Percentiles rank a stretch among this genome's conserved stretches.
phyloP scores from a whole-genome alignment of 2,329 filamentous ascomycete species.

The Coniochaeta ligniaria region DNA sequence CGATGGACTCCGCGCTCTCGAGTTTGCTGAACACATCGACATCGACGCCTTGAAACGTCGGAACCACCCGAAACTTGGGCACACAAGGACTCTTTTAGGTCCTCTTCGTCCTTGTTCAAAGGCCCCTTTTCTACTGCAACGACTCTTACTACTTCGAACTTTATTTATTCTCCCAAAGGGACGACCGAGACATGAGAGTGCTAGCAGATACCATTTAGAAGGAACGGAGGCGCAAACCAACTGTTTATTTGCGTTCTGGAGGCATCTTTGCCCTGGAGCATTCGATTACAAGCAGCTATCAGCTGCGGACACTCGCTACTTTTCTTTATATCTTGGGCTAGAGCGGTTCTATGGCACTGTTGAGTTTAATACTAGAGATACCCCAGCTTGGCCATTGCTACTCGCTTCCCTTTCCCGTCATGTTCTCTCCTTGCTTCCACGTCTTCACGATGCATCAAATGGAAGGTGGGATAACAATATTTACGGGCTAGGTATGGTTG shows the following conservation, averaged over 20 bases:
- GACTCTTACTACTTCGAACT: not conserved
- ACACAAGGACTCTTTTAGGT: not conserved
- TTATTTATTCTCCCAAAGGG: not conserved
- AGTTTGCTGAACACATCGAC: not conserved
- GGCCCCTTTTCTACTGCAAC: not conserved
- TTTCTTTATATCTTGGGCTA: not conserved
- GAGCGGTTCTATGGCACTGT: not conserved
- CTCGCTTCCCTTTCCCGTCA: conserved; percentile 3
- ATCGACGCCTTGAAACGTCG: not conserved
- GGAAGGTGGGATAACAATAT: not conserved
- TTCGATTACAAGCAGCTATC: not conserved
- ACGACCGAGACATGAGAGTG: not conserved
- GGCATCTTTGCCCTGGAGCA: not conserved
- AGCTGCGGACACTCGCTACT: not conserved
- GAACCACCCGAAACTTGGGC: not conserved
- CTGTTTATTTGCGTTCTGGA: not conserved
- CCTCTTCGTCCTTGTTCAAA: not conserved
- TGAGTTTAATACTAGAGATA: conserved; percentile 13
- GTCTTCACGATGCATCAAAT: not conserved
- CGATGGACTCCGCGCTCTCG: not conserved
- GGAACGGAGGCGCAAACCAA: not conserved
- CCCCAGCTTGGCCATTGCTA: conserved; percentile 7
- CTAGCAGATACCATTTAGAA: conserved; percentile 1
- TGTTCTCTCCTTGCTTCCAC: not conserved
- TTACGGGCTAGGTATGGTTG: not conserved